These are phyloP conservation scores for Aspergillus versicolor DNA, from an alignment of 2,329 filamentous ascomycete species.

Conservation along the genomic window DNA sequence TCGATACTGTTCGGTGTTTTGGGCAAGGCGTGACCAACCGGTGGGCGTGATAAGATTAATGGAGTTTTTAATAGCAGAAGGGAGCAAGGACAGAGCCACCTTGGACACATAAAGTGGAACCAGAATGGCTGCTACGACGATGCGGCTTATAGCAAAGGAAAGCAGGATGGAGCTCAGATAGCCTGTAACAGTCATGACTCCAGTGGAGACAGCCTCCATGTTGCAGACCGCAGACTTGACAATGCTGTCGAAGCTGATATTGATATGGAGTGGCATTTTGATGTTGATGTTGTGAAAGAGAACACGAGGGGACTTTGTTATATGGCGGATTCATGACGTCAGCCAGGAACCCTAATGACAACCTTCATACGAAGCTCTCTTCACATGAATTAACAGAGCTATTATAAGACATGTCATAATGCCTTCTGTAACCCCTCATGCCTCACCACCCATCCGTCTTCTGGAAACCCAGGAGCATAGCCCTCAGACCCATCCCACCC, in stretches of 20 bases:
- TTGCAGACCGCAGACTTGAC: not conserved
- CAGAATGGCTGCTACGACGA: not conserved
- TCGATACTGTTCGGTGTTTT: not conserved
- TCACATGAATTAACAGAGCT: too few relatives aligned
- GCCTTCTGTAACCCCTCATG: conserved; percentile 15
- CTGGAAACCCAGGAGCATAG: conserved; percentile 14
- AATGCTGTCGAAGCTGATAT: not conserved
- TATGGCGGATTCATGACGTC: too few relatives aligned
- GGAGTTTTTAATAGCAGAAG: not conserved
- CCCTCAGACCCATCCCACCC: conserved; percentile 15
- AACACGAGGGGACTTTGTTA: too few relatives aligned
- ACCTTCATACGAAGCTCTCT: too few relatives aligned
- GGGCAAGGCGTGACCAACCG: not conserved
- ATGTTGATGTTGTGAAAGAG: not conserved
- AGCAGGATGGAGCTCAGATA: not conserved
- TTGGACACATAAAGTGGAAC: not conserved
- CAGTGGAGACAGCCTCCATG: not conserved
- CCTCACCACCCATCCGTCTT: conserved; percentile 12
- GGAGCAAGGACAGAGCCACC: not conserved
- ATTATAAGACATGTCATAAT: not conserved
- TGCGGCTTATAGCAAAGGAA: not conserved
- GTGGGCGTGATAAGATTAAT: not conserved
- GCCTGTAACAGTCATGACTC: not conserved
- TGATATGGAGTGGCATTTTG: not conserved
- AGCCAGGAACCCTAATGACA: too few relatives aligned